Base-by-base conservation (phyloP, 176 grass and related monocot genomes). In the Ensete ventricosum region DNA sequence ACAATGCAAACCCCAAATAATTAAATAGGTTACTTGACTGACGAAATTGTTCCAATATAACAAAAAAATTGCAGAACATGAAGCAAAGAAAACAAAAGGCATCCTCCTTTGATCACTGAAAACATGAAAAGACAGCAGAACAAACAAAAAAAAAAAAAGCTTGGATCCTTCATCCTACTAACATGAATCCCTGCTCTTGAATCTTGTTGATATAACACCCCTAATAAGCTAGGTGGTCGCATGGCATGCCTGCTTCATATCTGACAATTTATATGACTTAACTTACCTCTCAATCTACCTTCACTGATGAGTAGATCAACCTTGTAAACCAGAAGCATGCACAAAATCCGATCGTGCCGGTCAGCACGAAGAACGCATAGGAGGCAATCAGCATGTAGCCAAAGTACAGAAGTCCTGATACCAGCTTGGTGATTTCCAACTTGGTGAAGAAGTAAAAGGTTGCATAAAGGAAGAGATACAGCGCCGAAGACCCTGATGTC, bases 241-340 rank as follows among this genome's bases (percentile, higher is more conserved):
- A 60, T 0, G 57, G n/a, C 7, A 60, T 0, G 57, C 9, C 34
- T 43, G 34, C 34, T 43, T 6, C 34, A 43, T 43, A 43, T 43
- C 34, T n/a, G n/a, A 14, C 19, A 60, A 1, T 19, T n/a, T 7
- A 21, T 60, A 20, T 60, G 17, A 60, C 57, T 3, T 21, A 14
- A 68, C 65, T 34, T 2, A 34, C 0, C 34, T 68, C 14, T 67
- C 65, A 68, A 14, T 68, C 65, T 8, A 68, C 34, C 65, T 68
- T 68, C 65, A 68, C 65, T 0, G 65, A 68, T 14, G 65, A 68
- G 26, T 68, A 68, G 24, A 68, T 68, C 65, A 68, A 14, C 65
- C 65, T 68, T 48, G 65, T 68, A 68, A 68, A 68, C 65, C 65
- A 68, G 65, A 68, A 68, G 27, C 65, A 68, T 12, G 65, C 65